A percentile compares a stretch with the other conserved stretches of the same genome.
Evolutionary conservation across 352 stramenopile genomes (phyloP).

Genomic region (Globisporangium nunn): DNA sequence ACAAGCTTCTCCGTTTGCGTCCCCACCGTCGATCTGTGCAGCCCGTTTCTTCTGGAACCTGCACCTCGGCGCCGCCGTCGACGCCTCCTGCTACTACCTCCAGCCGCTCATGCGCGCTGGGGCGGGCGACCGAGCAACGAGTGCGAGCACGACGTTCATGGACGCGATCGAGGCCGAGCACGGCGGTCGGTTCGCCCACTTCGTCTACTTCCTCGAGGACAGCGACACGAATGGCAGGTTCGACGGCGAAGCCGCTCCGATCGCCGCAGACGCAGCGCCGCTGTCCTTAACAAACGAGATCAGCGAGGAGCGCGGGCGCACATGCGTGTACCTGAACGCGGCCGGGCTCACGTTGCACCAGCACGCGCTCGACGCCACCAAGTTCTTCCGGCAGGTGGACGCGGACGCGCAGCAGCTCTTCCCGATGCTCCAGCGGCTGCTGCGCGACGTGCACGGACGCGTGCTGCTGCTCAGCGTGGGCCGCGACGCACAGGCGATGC

Average conservation of each 20-base stretch:
- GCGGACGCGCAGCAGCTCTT: slow-evolving; percentile 30
- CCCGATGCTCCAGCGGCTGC: slow-evolving; percentile 33
- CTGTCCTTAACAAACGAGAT: slow-evolving; percentile 16
- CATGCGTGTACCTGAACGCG: slow-evolving; percentile 23
- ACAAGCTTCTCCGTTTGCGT: too few relatives aligned
- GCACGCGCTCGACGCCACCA: slow-evolving; percentile 7
- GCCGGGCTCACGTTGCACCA: slow-evolving; percentile 1
- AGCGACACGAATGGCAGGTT: slow-evolving; percentile 12
- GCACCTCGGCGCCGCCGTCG: slow-evolving; percentile 19
- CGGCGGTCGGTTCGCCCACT: slow-evolving; percentile 37
- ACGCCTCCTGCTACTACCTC: background rate
- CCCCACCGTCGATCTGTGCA: background rate
- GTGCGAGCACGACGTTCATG: slow-evolving; percentile 19
- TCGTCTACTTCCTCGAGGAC: slow-evolving; percentile 41
- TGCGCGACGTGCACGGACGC: slow-evolving; percentile 29
- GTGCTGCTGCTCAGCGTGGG: slow-evolving; percentile 35
- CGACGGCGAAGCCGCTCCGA: background rate
- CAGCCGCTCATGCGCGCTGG: slow-evolving; percentile 6
- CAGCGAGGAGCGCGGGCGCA: slow-evolving; percentile 29
- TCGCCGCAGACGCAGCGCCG: background rate
- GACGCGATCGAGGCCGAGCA: slow-evolving; percentile 27
- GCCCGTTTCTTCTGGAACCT: slow-evolving; percentile 55
- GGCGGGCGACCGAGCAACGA: slow-evolving; percentile 13
- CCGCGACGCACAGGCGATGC: slow-evolving; percentile 11
- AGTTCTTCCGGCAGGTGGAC: slow-evolving; percentile 34